Percentiles rank a stretch among this genome's conserved stretches.
Conservation (phyloP, 345 rosid species). For the Geranium brycei region DNA sequence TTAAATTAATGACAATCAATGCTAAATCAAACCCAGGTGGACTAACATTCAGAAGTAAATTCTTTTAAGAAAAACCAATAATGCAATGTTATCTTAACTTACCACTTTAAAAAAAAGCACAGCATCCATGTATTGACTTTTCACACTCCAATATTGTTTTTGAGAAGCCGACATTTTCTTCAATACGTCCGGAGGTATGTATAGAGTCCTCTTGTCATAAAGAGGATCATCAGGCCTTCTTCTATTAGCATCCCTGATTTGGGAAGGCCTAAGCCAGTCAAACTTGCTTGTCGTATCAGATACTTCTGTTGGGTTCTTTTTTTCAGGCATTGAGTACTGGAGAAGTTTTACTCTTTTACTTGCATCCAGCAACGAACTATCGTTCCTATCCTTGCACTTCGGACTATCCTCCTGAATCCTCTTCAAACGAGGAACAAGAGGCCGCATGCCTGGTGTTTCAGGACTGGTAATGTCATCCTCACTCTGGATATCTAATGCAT, state of each 20-base stretch:
- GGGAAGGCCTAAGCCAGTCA: slow-evolving; percentile 79
- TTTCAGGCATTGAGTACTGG: slow-evolving; percentile 21
- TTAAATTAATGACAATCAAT: neutral
- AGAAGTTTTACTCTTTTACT: slow-evolving; percentile 47
- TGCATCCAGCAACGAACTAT: slow-evolving; percentile 23
- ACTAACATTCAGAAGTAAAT: neutral
- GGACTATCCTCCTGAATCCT: slow-evolving; percentile 44
- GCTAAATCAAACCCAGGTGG: neutral
- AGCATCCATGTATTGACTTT: slow-evolving; percentile 80
- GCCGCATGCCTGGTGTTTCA: slow-evolving; percentile 60
- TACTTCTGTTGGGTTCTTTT: slow-evolving; percentile 21
- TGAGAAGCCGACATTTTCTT: slow-evolving; percentile 85
- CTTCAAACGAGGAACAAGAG: slow-evolving; percentile 47
- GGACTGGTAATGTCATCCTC: slow-evolving; percentile 45
- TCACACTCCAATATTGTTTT: slow-evolving; percentile 80
- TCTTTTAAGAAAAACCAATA: neutral
- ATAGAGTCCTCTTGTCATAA: slow-evolving; percentile 63
- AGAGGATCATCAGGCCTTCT: slow-evolving; percentile 74
- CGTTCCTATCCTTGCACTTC: slow-evolving; percentile 17
- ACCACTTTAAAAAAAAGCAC: slow-evolving; percentile 98
- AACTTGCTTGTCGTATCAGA: slow-evolving; percentile 51
- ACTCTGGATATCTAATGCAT: slow-evolving; percentile 10
- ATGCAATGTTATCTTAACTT: slow-evolving; percentile 19
- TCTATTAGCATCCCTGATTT: slow-evolving; percentile 58
- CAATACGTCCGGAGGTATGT: slow-evolving; percentile 57